Evolutionary conservation across 2,329 filamentous ascomycete species (phyloP), one percentile per base, ranked within the genome.

Genomic region (Blastomyces emzantsi): DNA sequence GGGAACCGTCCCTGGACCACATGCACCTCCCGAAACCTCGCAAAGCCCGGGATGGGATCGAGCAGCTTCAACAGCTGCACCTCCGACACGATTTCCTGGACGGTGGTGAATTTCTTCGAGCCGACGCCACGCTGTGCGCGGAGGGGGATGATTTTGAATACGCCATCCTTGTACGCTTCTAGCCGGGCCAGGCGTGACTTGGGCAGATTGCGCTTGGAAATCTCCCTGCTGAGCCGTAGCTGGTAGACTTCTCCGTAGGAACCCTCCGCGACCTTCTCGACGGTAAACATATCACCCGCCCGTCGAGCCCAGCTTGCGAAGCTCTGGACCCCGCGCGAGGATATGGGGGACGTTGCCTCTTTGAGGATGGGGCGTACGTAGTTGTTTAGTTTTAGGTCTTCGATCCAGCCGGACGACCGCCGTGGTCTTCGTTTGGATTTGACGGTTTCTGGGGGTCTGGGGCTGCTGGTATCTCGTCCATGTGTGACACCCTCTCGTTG

Each of bases 221-320:
- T 63, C 57, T 77, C 73, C 30, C 76, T 73, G 13, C 73, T 73
- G n/a, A 79, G 61, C 22, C 79, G 65, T 30, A 87, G 74, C 15
- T 85, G 83, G 71, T 87, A 87, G 2, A 88, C 85, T 69, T 87
- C 85, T 62, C 84, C 84, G 69, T 86, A 88, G 0, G 85, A 86
- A 1, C 86, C 86, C 71, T 88, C 85, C 9, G 85, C 85, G 45
- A 88, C 82, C 68, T 88, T 88, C 9, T 78, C 76, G 51, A 87
- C 78, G 47, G 78, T 70, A 66, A 78, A 73, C 68, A 75, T 70
- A 45, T 71, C 72, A 6, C 71, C 74, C 2, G 74, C 75, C 15
- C 74, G 71, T 3, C 72, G 70, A 11, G 76, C 75, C 76, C 76
- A 78, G 13, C 72, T 72, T 54, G 65, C 66, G 60, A 78, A 78